Conservation (phyloP, 2,329 filamentous ascomycete genomes). For the Blastomyces percursus region DNA sequence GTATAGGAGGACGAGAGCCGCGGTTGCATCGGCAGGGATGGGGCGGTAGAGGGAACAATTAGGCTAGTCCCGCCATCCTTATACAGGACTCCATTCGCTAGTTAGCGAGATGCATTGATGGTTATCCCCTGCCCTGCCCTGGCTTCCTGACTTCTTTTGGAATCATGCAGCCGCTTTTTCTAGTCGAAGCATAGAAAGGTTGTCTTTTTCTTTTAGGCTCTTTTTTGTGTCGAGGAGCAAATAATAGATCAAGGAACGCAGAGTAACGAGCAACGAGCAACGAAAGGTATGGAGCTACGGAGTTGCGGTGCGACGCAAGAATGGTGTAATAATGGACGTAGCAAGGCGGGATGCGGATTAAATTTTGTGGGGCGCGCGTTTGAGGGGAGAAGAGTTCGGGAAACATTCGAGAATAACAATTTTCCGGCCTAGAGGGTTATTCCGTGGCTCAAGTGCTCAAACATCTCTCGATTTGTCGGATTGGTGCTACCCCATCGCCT, state of each 20-base stretch:
- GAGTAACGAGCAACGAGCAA: neutral
- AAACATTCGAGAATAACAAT: neutral
- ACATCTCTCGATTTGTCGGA: neutral
- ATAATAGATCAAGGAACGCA: neutral
- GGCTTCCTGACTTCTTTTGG: neutral
- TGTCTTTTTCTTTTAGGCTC: neutral
- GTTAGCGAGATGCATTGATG: neutral
- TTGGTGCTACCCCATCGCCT: conserved; percentile 20
- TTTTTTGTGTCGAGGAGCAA: neutral
- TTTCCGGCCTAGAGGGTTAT: neutral
- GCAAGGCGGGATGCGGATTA: neutral
- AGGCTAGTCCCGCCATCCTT: neutral
- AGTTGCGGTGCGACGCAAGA: neutral
- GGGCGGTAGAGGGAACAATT: neutral
- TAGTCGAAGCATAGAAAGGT: neutral
- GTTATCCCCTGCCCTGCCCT: neutral
- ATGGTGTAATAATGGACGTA: neutral
- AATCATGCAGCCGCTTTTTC: neutral
- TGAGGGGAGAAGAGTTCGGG: neutral
- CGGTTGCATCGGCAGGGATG: neutral
- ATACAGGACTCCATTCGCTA: neutral
- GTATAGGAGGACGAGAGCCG: neutral
- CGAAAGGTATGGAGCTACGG: neutral
- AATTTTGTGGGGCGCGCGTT: neutral
- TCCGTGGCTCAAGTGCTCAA: neutral